These are phyloP conservation scores for Lichina pygmaea DNA, from an alignment of 495 filamentous ascomycete species.

Conservation along the genomic window DNA sequence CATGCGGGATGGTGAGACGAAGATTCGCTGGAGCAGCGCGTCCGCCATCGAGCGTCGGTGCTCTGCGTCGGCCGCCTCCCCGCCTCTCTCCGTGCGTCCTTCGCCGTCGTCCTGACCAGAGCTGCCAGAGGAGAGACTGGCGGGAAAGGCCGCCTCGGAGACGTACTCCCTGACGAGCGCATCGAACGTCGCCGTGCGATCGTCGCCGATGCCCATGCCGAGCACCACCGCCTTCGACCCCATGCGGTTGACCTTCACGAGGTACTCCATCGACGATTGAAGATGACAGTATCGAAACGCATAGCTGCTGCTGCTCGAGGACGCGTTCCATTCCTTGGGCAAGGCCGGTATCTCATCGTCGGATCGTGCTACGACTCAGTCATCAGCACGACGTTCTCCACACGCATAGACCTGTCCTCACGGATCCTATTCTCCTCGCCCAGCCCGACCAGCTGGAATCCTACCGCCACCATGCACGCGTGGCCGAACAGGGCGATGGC, in stretches of 20 bases:
- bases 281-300: conserved; percentile 71
- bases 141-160: conserved; percentile 24
- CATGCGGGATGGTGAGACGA: conserved; percentile 44
- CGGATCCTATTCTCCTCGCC: conserved; percentile 49
- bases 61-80: not conserved
- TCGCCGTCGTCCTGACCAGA: not conserved
- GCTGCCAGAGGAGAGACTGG: conserved; percentile 8
- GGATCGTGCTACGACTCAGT: conserved; percentile 12
- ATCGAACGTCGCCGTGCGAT: conserved; percentile 56
- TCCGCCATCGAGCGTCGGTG: conserved; percentile 18
- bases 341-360: conserved; percentile 20
- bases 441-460: conserved; percentile 61
- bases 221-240: conserved; percentile 63
- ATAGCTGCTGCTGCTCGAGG: conserved; percentile 25
- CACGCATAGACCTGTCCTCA: conserved; percentile 9
- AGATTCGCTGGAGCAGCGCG: conserved; percentile 29
- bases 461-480: conserved; percentile 53
- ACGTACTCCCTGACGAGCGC: conserved; percentile 51
- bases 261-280: conserved; percentile 68
- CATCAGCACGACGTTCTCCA: not conserved
- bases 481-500: conserved; percentile 66
- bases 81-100: not conserved
- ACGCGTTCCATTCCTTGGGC: conserved; percentile 50
- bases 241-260: conserved; percentile 58
- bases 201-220: conserved; percentile 51